Percentiles rank a stretch among this genome's conserved stretches.
Conservation (phyloP, 1,284 basidiomycete genomes). For the Melampsora larici-populina region DNA sequence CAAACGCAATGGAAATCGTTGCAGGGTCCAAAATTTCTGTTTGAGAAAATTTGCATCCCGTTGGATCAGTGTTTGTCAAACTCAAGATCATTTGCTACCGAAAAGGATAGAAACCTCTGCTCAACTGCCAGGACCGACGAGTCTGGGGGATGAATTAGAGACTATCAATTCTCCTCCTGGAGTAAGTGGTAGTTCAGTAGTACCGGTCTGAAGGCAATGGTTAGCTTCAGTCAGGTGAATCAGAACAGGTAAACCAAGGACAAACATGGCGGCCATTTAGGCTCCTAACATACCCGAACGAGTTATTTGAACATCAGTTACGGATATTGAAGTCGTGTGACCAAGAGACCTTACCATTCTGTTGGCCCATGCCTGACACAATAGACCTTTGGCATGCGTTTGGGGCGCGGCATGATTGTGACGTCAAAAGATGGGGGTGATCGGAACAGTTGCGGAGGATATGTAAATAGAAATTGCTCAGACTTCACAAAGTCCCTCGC, state of each 20-base stretch:
- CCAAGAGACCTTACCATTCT: conserved; percentile 14
- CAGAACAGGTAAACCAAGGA: not conserved
- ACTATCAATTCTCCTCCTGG: conserved; percentile 73
- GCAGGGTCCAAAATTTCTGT: conserved; percentile 73
- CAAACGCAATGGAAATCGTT: conserved; percentile 70
- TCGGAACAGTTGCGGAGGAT: too few relatives aligned
- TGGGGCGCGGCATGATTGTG: not conserved
- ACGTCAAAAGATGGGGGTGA: too few relatives aligned
- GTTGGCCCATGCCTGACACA: conserved; percentile 38
- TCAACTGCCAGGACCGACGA: conserved; percentile 75
- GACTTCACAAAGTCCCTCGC: too few relatives aligned
- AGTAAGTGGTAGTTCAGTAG: conserved; percentile 80
- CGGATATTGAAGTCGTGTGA: not conserved
- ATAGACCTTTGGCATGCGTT: conserved; percentile 22
- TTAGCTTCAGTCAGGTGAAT: not conserved
- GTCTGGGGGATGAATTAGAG: conserved; percentile 62
- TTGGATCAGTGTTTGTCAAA: too few relatives aligned
- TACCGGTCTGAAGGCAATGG: conserved; percentile 66
- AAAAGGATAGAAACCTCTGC: conserved; percentile 45
- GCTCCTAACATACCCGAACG: conserved; percentile 11
- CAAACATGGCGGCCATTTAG: conserved; percentile 34
- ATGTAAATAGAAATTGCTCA: too few relatives aligned
- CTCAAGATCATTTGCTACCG: conserved; percentile 29
- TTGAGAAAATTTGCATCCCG: not conserved
- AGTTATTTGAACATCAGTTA: not conserved